Percentiles rank a stretch among this genome's conserved stretches.
Conservation (phyloP, 1,284 basidiomycete genomes). For the Naganishia sp. region DNA sequence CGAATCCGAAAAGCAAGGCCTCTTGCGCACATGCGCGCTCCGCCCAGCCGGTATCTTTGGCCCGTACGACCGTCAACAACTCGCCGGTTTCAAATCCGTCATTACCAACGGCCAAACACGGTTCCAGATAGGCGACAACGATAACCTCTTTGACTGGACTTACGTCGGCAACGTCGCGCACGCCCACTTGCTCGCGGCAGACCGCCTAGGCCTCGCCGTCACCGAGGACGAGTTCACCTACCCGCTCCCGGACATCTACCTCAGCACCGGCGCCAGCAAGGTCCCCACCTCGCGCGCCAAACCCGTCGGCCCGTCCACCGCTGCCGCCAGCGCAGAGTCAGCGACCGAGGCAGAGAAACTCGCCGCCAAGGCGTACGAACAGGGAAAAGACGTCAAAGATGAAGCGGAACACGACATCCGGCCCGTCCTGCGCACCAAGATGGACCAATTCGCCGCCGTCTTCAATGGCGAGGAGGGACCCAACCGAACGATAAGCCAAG, state of each 20-base stretch:
- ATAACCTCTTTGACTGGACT: conserved; percentile 95
- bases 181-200: conserved; percentile 91
- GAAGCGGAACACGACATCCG: conserved; percentile 54
- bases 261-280: conserved; percentile 64
- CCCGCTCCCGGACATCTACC: conserved; percentile 65
- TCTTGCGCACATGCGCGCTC: conserved; percentile 79
- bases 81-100: conserved; percentile 77
- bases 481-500: conserved; percentile 52
- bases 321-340: conserved; percentile 42
- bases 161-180: conserved; percentile 95
- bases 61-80: conserved; percentile 86
- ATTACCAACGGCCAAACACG: conserved; percentile 81
- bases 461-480: conserved; percentile 23
- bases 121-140: conserved; percentile 92
- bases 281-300: conserved; percentile 76
- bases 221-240: conserved; percentile 58
- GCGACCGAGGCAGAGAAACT: conserved; percentile 59
- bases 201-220: conserved; percentile 57
- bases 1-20: conserved; percentile 60
- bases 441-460: conserved; percentile 57
- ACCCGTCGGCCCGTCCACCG: conserved; percentile 75
- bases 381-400: conserved; percentile 38
- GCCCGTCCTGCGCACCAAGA: conserved; percentile 65
- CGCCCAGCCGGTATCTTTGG: conserved; percentile 97
- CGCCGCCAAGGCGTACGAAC: conserved; percentile 61